phyloP scores from a whole-genome alignment of 2,329 filamentous ascomycete genomes.

The Beauveria brongniartii region DNA sequence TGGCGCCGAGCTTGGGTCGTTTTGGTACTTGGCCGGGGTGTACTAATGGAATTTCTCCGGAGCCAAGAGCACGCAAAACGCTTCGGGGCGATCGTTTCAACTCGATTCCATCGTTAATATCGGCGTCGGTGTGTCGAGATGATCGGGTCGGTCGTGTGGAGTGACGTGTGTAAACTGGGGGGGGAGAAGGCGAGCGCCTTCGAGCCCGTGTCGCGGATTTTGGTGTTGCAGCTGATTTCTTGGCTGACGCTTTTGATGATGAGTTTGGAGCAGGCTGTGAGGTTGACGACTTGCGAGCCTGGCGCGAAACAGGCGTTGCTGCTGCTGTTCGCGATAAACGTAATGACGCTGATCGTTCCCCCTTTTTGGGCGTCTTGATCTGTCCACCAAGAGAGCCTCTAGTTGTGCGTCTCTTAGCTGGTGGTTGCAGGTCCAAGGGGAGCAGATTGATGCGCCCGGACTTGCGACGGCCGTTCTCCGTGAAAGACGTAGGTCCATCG shows the following conservation, averaged over 20 bases:
- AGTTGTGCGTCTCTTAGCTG: conserved; percentile 43
- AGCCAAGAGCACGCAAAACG: conserved; percentile 35
- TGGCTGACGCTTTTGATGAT: conserved; percentile 23
- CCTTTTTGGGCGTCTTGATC: conserved; percentile 26
- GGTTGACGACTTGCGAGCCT: neutral
- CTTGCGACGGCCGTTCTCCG: conserved; percentile 62
- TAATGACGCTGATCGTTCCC: conserved; percentile 11
- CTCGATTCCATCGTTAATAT: conserved; percentile 14
- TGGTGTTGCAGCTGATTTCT: conserved; percentile 21
- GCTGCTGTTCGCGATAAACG: conserved; percentile 17
- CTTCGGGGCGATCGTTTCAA: conserved; percentile 35
- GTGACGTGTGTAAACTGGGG: conserved; percentile 30
- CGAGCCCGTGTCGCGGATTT: conserved; percentile 27
- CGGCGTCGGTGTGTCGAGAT: conserved; percentile 29
- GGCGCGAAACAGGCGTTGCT: conserved; percentile 16
- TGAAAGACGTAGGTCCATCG: conserved; percentile 81
- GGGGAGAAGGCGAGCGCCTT: conserved; percentile 34
- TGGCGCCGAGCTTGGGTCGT: conserved; percentile 43
- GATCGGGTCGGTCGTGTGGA: conserved; percentile 36
- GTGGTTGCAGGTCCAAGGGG: conserved; percentile 44
- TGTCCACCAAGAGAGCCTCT: conserved; percentile 31
- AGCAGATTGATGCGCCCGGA: conserved; percentile 56
- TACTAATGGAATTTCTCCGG: conserved; percentile 43
- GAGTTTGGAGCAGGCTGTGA: conserved; percentile 12
- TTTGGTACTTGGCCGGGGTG: conserved; percentile 51